Percentiles rank a stretch among this genome's conserved stretches.
These are phyloP conservation scores for Vicia faba DNA, from an alignment of 306 rosid genomes.

Conservation along the genomic window DNA sequence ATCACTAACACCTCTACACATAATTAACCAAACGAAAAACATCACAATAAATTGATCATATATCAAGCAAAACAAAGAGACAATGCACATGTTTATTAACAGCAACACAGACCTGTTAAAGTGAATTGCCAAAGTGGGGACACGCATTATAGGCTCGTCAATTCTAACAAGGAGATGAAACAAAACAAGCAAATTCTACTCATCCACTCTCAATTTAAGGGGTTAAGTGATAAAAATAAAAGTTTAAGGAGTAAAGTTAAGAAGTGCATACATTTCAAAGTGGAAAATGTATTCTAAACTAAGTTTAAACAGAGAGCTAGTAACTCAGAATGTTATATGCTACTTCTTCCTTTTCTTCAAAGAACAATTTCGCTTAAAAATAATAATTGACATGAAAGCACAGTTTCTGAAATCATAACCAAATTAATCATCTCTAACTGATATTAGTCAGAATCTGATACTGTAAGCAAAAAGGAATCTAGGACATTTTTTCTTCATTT, in stretches of 20 bases:
- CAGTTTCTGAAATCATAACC: too few species aligned
- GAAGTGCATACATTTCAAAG: constrained; percentile 21
- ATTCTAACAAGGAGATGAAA: constrained; percentile 73
- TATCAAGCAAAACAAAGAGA: constrained; percentile 28
- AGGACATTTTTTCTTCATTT: too few species aligned
- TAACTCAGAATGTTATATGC: constrained; percentile 12
- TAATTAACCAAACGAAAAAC: constrained; percentile 32
- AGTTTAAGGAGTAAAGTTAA: not conserved
- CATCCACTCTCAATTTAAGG: not conserved
- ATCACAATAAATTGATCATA: not conserved
- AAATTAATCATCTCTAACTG: too few species aligned
- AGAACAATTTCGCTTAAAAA: too few species aligned
- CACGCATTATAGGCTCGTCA: constrained; percentile 79
- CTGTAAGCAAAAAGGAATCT: too few species aligned
- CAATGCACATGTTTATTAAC: constrained; percentile 26
- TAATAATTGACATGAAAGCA: too few species aligned
- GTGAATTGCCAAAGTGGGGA: constrained; percentile 91
- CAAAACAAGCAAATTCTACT: constrained; percentile 4
- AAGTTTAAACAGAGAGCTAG: constrained; percentile 24
- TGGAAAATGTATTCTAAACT: not conserved
- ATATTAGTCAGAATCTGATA: too few species aligned
- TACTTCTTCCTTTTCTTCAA: too few species aligned
- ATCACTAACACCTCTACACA: constrained; percentile 59
- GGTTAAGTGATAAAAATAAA: constrained; percentile 9
- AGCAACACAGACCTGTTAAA: constrained; percentile 63